phyloP scores from a whole-genome alignment of 331 rosid genomes.

The Rosa hybrid region DNA sequence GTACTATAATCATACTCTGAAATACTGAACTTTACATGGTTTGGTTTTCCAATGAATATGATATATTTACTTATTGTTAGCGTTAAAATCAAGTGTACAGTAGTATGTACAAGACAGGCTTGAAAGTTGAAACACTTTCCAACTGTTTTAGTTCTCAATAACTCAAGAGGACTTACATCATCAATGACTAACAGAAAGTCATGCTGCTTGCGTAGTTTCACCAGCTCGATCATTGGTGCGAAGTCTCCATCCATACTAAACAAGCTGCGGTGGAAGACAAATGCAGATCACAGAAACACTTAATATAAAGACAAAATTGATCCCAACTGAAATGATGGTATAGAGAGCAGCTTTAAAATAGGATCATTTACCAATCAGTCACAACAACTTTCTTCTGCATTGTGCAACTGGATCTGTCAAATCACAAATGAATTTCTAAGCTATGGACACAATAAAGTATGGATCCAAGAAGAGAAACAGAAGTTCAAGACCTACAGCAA shows the following conservation, averaged over 20 bases:
- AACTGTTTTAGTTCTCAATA: constrained; percentile 6
- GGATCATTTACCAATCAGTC: constrained; percentile 73
- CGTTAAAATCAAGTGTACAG: constrained; percentile 2
- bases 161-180: constrained; percentile 62
- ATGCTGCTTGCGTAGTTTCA: constrained; percentile 70
- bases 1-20: background rate
- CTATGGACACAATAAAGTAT: constrained; percentile 19
- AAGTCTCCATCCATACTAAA: constrained; percentile 99
- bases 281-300: constrained; percentile 6
- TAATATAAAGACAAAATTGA: background rate
- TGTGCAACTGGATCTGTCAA: constrained; percentile 67
- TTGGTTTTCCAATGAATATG: background rate
- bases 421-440: constrained; percentile 22
- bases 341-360: background rate
- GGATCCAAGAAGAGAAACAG: constrained; percentile 20
- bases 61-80: constrained; percentile 9
- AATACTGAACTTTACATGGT: background rate
- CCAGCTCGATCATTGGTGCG: constrained; percentile 84
- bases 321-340: constrained; percentile 13
- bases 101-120: background rate
- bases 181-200: constrained; percentile 81
- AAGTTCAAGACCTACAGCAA: constrained; percentile 75
- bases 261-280: constrained; percentile 59
- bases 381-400: constrained; percentile 81
- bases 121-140: constrained; percentile 8